Evolutionary conservation across 2,329 filamentous ascomycete genomes (phyloP).

Genomic region (Fusarium pilosicola): DNA sequence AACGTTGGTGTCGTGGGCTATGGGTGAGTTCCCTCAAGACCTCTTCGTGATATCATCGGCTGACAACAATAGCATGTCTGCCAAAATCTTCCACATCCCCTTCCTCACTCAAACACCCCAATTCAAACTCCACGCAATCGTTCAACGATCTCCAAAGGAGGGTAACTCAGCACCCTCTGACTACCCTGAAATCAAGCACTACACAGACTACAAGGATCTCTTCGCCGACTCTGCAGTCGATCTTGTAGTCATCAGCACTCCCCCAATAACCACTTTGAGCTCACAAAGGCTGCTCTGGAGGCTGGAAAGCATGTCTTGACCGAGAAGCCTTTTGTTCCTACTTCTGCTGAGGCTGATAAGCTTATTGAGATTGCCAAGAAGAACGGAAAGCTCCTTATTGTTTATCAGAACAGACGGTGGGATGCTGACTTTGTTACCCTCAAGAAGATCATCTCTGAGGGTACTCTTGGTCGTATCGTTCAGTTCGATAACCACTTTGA

Average conservation of each 20-base stretch:
- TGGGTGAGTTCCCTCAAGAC: slow-evolving; percentile 52
- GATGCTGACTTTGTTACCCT: slow-evolving; percentile 81
- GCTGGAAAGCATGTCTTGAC: slow-evolving; percentile 81
- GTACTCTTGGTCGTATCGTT: slow-evolving; percentile 73
- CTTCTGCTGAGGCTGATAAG: slow-evolving; percentile 71
- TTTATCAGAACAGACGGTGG: slow-evolving; percentile 83
- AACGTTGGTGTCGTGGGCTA: slow-evolving; percentile 64
- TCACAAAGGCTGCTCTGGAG: slow-evolving; percentile 72
- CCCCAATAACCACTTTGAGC: slow-evolving; percentile 76
- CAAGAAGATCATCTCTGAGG: slow-evolving; percentile 67
- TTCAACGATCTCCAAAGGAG: slow-evolving; percentile 75
- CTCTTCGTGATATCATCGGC: slow-evolving; percentile 10
- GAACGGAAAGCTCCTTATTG: slow-evolving; percentile 65
- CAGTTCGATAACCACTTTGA: slow-evolving; percentile 87
- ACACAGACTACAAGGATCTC: slow-evolving; percentile 69
- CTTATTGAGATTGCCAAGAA: slow-evolving; percentile 66
- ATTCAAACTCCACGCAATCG: slow-evolving; percentile 77
- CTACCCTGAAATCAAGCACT: slow-evolving; percentile 72
- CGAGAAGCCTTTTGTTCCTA: slow-evolving; percentile 86
- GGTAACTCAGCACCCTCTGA: slow-evolving; percentile 75
- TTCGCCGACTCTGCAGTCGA: slow-evolving; percentile 73
- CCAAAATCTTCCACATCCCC: slow-evolving; percentile 87
- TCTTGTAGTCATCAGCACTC: slow-evolving; percentile 76
- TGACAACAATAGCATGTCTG: slow-evolving; percentile 60
- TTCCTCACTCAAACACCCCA: slow-evolving; percentile 73